A percentile compares a stretch with the other conserved stretches of the same genome.
Evolutionary conservation across 2,329 filamentous ascomycete species (phyloP).

Genomic region (Botrytis elliptica): DNA sequence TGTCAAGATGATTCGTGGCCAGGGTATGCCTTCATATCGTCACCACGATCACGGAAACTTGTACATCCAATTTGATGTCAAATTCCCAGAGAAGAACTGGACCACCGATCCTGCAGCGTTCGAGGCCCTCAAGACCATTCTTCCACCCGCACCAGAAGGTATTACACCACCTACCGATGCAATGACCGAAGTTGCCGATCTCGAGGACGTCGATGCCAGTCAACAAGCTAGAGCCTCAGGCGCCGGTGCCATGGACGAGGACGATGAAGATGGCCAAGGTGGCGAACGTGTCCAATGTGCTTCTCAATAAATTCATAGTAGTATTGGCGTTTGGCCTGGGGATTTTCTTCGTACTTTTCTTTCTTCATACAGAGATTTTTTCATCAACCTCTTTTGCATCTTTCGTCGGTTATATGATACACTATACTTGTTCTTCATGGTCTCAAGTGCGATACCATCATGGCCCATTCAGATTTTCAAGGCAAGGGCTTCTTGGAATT

Average conservation of each 20-base stretch:
- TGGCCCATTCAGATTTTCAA: not conserved
- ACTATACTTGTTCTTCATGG: conserved; percentile 13
- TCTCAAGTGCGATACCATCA: conserved; percentile 7
- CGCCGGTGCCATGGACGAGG: conserved; percentile 66
- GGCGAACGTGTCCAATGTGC: conserved; percentile 83
- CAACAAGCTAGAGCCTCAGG: conserved; percentile 68
- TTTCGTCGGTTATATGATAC: conserved; percentile 21
- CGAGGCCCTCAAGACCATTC: conserved; percentile 75
- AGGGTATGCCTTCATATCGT: conserved; percentile 95
- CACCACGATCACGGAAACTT: conserved; percentile 96
- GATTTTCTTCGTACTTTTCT: not conserved
- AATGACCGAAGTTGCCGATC: conserved; percentile 85
- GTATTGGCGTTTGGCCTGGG: conserved; percentile 23
- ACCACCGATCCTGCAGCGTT: conserved; percentile 67
- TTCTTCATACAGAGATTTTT: conserved; percentile 17
- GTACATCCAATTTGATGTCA: conserved; percentile 96
- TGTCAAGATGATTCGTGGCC: conserved; percentile 90
- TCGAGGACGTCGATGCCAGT: conserved; percentile 79
- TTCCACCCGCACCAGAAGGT: conserved; percentile 66
- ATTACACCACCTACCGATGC: conserved; percentile 72
- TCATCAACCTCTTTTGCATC: conserved; percentile 19
- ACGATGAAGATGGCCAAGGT: conserved; percentile 75
- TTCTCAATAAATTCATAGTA: conserved; percentile 62
- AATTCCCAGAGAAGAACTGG: conserved; percentile 84
- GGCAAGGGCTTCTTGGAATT: not conserved